Evolutionary conservation across 164 flowering plant genomes (phyloP).

Genomic region (Chloranthus sessilifolius): DNA sequence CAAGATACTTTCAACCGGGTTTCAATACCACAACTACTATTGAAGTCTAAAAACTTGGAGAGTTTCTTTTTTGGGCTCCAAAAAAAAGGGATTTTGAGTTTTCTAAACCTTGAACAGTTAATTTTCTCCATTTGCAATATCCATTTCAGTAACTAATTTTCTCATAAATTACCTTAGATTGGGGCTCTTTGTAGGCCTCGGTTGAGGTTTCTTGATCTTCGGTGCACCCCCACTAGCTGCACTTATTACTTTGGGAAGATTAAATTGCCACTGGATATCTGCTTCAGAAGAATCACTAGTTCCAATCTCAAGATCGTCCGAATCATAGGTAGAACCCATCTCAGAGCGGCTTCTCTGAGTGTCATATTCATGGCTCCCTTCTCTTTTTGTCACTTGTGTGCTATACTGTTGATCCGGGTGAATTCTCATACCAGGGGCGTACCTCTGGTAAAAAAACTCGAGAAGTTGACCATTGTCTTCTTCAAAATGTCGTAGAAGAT

Average conservation of each 20-base stretch:
- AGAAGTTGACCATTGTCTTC: slow-evolving; percentile 39
- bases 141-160: no score
- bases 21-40: no score
- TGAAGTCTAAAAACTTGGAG: no score
- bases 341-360: no score
- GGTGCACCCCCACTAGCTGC: slow-evolving; percentile 37
- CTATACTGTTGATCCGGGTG: slow-evolving; percentile 6
- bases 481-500: slow-evolving; percentile 38
- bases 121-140: no score
- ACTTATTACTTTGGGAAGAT: slow-evolving; percentile 48
- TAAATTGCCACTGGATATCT: slow-evolving; percentile 82
- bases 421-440: slow-evolving; percentile 38
- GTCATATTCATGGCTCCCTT: slow-evolving; percentile 32
- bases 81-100: no score
- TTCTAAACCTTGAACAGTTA: no score
- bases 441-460: slow-evolving; percentile 50
- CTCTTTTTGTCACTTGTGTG: slow-evolving; percentile 19
- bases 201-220: slow-evolving; percentile 42
- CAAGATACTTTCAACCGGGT: no score
- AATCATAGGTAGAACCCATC: slow-evolving; percentile 40
- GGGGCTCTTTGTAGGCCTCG: slow-evolving; percentile 44
- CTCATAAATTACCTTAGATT: slow-evolving; percentile 73
- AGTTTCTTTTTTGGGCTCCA: no score
- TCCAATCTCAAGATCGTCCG: slow-evolving; percentile 75
- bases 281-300: slow-evolving; percentile 91